Evolutionary conservation across 225 moss, liverwort and hornwort genomes (phyloP), one percentile per base, ranked within the genome.

Genomic region (Sphagnum contortum): DNA sequence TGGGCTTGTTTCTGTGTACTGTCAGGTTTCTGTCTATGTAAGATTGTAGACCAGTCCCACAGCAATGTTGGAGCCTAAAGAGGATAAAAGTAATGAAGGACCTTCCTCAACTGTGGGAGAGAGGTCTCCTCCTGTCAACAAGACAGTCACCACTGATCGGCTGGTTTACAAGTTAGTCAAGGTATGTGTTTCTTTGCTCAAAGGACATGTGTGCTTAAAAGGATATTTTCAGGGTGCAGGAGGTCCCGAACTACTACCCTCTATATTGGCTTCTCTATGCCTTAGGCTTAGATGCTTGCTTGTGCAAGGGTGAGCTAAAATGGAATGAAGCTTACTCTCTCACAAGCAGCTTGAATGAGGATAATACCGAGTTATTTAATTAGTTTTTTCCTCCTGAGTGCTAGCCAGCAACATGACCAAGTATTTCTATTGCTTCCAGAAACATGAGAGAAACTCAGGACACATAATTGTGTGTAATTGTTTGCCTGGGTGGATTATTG

Each of bases 141-240:
- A 82, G 60, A 77, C 77, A 60, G 88, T 69, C 63, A 74, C 72
- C 57, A 79, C 74, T 55, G 82, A 91, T 60, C 77, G 82, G 51
- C 69, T 88, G 69, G 87, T 87, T 55, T 86, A 82, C 73, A 91
- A 91, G 70, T 74, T 86, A 68, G 87, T 91, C 51, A 83, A 89
- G 94, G 94, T 94, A 76, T 68, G 29, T 10, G 9, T 48, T 60
- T 62, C 12, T 60, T 7, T 60, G 52, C 12, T 45, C 65, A 57
- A 50, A 29, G 29, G 29, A 29, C 29, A 29, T 29, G 29, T 29
- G 29, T 29, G 29, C 29, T 29, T 1, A 29, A 29, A 29, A 29
- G 29, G 29, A 29, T 29, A 29, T 29, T 29, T 29, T 29, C 29
- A 29, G 29, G 29, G 29, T 29, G 29, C 29, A 29, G 29, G 29